Evolutionary conservation across 1,284 basidiomycete genomes (phyloP), one percentile per base, ranked within the genome.

Genomic region (Rhodotorula mucilaginosa): DNA sequence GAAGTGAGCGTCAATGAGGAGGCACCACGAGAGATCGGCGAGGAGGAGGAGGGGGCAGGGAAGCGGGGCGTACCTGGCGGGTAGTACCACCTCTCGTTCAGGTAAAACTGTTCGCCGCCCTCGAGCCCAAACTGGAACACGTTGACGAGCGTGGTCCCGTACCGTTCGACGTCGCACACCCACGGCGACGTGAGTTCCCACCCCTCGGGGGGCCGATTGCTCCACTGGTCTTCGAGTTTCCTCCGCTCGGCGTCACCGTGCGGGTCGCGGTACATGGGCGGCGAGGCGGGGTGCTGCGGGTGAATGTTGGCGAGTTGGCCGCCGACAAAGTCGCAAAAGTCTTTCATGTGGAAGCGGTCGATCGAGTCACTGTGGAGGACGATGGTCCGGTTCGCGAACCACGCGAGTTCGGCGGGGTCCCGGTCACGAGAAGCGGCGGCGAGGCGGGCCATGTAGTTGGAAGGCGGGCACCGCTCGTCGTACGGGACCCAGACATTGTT

Each of bases 291-390:
- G 52, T 76, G 74, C 6, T 70, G 58, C 21, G 70, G 57, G 29
- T 56, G 52, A 63, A 77, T 61, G 31, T 70, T 31, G 15, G 65
- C 58, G n/a, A 73, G 61, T 10, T 44, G 19, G 21, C 74, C 74
- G 23, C 71, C 68, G 39, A 77, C 67, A 29, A 77, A 69, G 39
- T 64, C 59, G 66, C 76, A 77, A 34, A 77, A 76, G 65, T 77
- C 74, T 34, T 73, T 72, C 15, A 77, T 62, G 65, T 77, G 76
- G 68, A 72, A 76, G 18, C 76, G 70, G 67, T 77, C 76, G 69
- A 77, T 77, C 58, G 72, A 74, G 64, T 77, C 76, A 29, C 76
- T 74, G 52, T 76, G 72, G 23, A 77, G 59, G 51, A 77, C 44
- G 52, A 77, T 47, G 16, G 76, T 77, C 19, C 71, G 70, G 58